These are phyloP conservation scores for Lithospermum erythrorhizon DNA, from an alignment of 257 asterid genomes.

Conservation along the genomic window DNA sequence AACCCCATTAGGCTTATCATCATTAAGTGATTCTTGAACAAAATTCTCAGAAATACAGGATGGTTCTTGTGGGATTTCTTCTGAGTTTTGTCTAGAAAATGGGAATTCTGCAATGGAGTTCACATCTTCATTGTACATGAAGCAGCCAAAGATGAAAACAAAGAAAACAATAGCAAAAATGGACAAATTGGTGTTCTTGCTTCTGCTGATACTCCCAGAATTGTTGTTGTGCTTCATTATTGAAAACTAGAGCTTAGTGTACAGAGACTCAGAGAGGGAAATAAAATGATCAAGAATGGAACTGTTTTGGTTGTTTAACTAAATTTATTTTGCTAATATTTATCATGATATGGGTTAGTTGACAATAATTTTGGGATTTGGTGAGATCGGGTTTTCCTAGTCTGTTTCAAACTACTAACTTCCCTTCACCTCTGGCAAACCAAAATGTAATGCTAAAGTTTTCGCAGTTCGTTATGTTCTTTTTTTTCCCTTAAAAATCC, in stretches of 20 bases:
- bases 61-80: neutral
- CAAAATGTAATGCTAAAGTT: too few relatives aligned
- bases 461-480: too few relatives aligned
- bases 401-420: constrained; percentile 1
- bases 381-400: constrained; percentile 34
- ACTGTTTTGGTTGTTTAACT: too few relatives aligned
- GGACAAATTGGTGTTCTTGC: constrained; percentile 41
- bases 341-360: neutral
- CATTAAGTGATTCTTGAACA: constrained; percentile 23
- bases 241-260: constrained; percentile 14
- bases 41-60: neutral
- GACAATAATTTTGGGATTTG: constrained; percentile 21
- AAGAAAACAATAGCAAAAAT: constrained; percentile 45
- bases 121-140: constrained; percentile 70
- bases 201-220: constrained; percentile 13
- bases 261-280: constrained; percentile 8
- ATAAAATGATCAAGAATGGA: constrained; percentile 1
- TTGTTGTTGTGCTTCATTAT: constrained; percentile 40
- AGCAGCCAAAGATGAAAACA: constrained; percentile 56
- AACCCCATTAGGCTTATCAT: neutral
- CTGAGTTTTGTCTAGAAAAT: constrained; percentile 29
- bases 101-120: constrained; percentile 70
- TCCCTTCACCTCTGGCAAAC: neutral
- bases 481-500: too few relatives aligned
- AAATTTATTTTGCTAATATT: neutral